Evolutionary conservation across 306 rosid genomes (phyloP).

Genomic region (Pyrus pyrifolia): DNA sequence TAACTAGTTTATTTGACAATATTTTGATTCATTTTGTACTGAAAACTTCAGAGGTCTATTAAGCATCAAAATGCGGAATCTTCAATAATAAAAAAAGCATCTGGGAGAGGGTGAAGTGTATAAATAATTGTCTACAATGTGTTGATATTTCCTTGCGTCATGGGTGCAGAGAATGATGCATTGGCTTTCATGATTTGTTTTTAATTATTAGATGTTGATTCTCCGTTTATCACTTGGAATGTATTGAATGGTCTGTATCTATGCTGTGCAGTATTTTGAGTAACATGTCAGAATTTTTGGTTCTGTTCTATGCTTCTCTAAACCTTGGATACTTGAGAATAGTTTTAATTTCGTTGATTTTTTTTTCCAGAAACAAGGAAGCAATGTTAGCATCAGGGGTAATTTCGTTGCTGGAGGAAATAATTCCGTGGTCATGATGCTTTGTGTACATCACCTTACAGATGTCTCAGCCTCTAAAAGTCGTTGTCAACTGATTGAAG

Average conservation of each 20-base stretch:
- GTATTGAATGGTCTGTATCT: neutral
- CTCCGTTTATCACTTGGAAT: neutral
- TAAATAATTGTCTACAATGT: neutral
- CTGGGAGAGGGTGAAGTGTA: neutral
- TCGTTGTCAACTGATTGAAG: neutral
- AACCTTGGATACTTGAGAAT: neutral
- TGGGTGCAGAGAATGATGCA: neutral
- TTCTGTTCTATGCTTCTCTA: neutral
- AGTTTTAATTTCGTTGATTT: too few species aligned
- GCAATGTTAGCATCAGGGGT: conserved; percentile 69
- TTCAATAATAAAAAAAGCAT: neutral
- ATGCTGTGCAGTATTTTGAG: neutral
- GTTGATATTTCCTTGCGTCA: neutral
- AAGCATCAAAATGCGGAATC: neutral
- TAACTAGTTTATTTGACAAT: neutral
- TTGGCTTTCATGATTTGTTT: neutral
- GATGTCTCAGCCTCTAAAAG: neutral
- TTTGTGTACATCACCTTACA: neutral
- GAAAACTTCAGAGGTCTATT: neutral
- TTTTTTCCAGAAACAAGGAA: conserved; percentile 69
- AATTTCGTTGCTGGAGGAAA: conserved; percentile 61
- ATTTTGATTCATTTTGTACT: neutral
- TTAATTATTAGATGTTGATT: neutral
- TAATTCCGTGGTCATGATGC: too few species aligned
- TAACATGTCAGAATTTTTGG: neutral